Evolutionary conservation across 306 rosid genomes (phyloP), one percentile per base, ranked within the genome.

Genomic region (Myrica gale): DNA sequence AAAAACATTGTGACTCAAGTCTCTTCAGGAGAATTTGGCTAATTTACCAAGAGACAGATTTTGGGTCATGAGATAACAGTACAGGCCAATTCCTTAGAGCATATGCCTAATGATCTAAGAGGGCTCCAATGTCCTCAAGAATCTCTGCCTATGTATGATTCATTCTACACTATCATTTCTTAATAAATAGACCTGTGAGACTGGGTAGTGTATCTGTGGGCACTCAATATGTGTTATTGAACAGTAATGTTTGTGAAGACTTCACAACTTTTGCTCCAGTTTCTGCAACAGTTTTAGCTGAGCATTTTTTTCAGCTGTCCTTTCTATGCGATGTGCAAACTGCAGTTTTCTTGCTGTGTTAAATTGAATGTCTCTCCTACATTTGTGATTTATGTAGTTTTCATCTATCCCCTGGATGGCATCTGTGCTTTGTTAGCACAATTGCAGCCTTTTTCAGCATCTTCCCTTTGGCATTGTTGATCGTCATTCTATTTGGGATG

Each of bases 401-500:
- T 7, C 20, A 32, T 63, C 9, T 63, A 6, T 39, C 12, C 69
- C 68, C 46, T 63, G 47, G 69, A 63, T 32, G 15, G 43, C 46
- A 41, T 41, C 46, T 63, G 15, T 37, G 42, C 2, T 26, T 71
- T 5, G 32, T 45, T 78, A 68, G 26, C 26, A 65, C 39, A 46
- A 17, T 39, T 20, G 69, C 47, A 6, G 5, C 12, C 5, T 16
- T 39, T 62, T 15, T 65, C 26, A 41, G 20, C 21, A 41, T 69
- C 16, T 9, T 61, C 26, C 43, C 23, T 19, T 57, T 75, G 23
- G 21, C 58, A 46, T 11, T 55, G 47, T 17, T 62, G 67, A 6
- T 0, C 61, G 8, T 50, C 17, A 11, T 52, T 77, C 23, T 76
- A 47, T 71, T 9, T 52, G 44, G 78, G 68, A 54, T 52, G 76